Conservation (phyloP, 192 early-diverging fungal species). For the Phycomyces nitens region DNA sequence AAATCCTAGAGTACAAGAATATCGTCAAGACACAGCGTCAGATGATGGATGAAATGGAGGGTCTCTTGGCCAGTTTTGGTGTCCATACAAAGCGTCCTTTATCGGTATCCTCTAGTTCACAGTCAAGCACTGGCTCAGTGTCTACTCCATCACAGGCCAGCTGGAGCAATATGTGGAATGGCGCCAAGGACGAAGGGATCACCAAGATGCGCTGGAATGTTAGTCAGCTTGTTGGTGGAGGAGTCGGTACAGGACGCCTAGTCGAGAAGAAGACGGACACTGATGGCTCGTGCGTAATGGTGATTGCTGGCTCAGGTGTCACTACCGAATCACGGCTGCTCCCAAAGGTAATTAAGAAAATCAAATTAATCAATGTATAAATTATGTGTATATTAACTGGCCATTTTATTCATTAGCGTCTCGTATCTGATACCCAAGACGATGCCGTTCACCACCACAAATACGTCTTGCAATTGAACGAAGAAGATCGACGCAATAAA, state of each 20-base stretch:
- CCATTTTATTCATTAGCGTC: background rate
- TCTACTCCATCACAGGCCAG: background rate
- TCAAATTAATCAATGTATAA: background rate
- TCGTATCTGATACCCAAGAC: background rate
- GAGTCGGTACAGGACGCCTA: background rate
- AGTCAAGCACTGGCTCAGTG: too few relatives aligned
- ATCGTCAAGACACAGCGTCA: too few relatives aligned
- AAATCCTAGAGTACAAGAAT: too few relatives aligned
- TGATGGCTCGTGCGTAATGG: slow-evolving; percentile 5
- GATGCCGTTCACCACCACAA: background rate
- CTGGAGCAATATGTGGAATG: background rate
- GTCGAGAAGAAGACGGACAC: background rate
- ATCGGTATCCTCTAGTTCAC: too few relatives aligned
- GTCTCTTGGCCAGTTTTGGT: too few relatives aligned
- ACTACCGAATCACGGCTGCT: slow-evolving; percentile 9
- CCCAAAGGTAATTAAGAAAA: slow-evolving; percentile 3
- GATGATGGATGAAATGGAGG: too few relatives aligned
- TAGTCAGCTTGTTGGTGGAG: background rate
- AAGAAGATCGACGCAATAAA: background rate
- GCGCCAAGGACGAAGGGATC: background rate
- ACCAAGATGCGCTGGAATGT: background rate
- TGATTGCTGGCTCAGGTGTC: slow-evolving; percentile 8
- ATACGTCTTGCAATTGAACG: slow-evolving; percentile 9
- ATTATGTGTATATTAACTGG: background rate
- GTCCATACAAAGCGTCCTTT: too few relatives aligned